Base-by-base conservation (phyloP, 2,329 filamentous ascomycete species). In the Colletotrichum lentis region DNA sequence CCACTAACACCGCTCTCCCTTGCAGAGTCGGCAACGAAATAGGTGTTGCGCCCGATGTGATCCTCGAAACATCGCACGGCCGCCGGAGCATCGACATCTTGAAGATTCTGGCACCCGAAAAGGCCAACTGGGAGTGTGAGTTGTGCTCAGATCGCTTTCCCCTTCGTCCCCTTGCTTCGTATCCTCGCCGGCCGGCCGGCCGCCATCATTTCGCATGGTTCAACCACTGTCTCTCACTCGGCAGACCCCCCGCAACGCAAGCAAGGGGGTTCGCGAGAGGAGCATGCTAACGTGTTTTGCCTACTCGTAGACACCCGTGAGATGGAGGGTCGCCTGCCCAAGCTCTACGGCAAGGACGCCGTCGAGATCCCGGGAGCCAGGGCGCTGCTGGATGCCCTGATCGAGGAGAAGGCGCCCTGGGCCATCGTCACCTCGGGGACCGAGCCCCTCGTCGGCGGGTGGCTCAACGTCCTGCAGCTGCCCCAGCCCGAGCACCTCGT, bases 61-160 rank as follows among this genome's bases (percentile, higher is more conserved):
- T 99, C 73, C 86, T 98, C 31, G 86, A 93, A 74, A 97, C 93
- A 11, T 97, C 94, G 5, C 96, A 99, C 79, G 96, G 96, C 70
- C 88, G 95, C 68, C 85, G 96, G 67, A 93, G 90, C 72, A 97
- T 98, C 74, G 96, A 99, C 74, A 89, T 91, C 3, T 84, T 99
- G 67, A 87, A 87, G 77, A 82, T 94, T 35, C 87, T 97, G 67
- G 90, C 92, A 70, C 91, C 93, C 18, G 89, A 92, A 73, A 93
- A 93, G 77, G 96, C 96, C 49, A 97, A 91, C 73, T 95, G 92
- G 93, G 93, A 97, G 71, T 97, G 93, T 96, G 81, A 81, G 92
- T 87, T 87, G 39, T 35, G 41, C 49, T 43, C 67, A 27, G 56
- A 52, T 69, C 53, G 55, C 55, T 55, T 47, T 39, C 37, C 22